Percentiles rank a stretch among this genome's conserved stretches.
Conservation (phyloP, 2,329 filamentous ascomycete genomes). For the Calonectria pteridis region DNA sequence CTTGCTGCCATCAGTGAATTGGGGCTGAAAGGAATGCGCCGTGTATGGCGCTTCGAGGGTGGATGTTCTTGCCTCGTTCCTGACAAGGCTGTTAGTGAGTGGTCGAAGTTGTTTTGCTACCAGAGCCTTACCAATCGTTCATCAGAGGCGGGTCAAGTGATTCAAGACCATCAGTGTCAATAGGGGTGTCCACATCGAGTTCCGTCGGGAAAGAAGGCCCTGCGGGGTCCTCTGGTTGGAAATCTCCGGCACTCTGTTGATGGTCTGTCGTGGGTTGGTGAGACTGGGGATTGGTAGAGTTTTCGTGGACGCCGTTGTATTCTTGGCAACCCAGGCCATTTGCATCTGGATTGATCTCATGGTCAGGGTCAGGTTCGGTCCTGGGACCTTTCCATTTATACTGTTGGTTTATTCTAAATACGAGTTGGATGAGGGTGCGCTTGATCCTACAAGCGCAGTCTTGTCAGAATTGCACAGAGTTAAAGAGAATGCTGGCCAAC, state of each 20-base stretch:
- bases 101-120: not conserved
- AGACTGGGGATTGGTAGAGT: not conserved
- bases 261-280: not conserved
- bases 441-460: not conserved
- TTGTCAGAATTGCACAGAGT: not conserved
- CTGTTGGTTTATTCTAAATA: constrained; percentile 19
- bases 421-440: constrained; percentile 6
- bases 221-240: not conserved
- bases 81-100: not conserved
- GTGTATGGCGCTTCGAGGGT: not conserved
- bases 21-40: not conserved
- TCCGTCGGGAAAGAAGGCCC: not conserved
- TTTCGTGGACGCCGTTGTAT: not conserved
- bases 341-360: no score
- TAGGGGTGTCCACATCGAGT: not conserved
- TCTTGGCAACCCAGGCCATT: not conserved
- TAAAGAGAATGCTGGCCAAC: not conserved
- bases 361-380: no score
- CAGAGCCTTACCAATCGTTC: not conserved
- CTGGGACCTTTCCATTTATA: constrained; percentile 6
- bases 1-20: not conserved
- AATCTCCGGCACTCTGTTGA: not conserved
- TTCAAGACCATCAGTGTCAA: not conserved
- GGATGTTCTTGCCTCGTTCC: not conserved
- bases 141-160: not conserved